Evolutionary conservation across 768 basidiomycete species (phyloP), one percentile per base, ranked within the genome.

Genomic region (Pulveroboletus ravenelii): DNA sequence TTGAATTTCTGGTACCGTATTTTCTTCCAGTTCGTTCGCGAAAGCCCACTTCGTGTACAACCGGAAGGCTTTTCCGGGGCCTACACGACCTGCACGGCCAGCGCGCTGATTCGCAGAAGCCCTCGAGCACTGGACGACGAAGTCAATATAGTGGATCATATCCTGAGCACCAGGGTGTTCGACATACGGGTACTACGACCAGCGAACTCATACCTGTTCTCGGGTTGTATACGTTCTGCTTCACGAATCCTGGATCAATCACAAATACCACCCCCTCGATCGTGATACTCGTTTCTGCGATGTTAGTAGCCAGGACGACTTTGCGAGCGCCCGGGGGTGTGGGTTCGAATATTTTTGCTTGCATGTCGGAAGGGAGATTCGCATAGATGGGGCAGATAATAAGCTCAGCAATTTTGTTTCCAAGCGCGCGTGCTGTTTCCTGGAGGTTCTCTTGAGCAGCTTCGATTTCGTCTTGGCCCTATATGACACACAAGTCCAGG

Each of bases 191-290:
- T 45, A 97, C 94, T 31, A 99, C 93, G 13, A 93, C 83, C 13
- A 99, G 76, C 1, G 93, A 95, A 10, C 92, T 93, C 96, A 99
- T 99, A 13, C 96, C 95, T 39, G 96, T 96, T 62, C 94, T 80
- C 2, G 96, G 96, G 69, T 99, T 99, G 66, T 96, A 99, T 36
- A 93, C 88, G 67, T 99, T 98, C 66, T 99, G 96, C 74, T 99
- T 99, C 59, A 98, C 95, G 62, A 98, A 97, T 12, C 96, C 96
- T 3, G 96, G 96, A 66, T 99, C 96, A 57, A 99, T 98, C 36
- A 99, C 96, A 67, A 96, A 99, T 2, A 98, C 95, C 6, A 99
- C 96, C 27, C 96, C 96, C 48, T 98, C 96, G 58, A 99, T 99
- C 8, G 96, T 99, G 66, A 99, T 99, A 6, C 92, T 94, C 5